These are phyloP conservation scores for Suillus paluster DNA, from an alignment of 768 basidiomycete species.

Conservation along the genomic window DNA sequence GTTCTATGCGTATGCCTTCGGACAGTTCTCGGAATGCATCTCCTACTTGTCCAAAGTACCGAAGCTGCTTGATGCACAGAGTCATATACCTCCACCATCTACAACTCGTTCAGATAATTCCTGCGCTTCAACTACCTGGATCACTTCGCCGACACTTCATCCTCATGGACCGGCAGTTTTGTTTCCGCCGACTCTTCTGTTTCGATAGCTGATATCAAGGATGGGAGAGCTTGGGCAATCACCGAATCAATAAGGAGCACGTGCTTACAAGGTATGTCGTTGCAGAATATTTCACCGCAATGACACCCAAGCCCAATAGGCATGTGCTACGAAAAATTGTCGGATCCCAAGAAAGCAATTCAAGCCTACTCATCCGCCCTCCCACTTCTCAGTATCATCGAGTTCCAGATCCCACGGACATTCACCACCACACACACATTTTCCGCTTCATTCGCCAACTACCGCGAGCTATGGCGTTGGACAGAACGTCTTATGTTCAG, in stretches of 20 bases:
- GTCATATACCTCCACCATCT: slow-evolving; percentile 51
- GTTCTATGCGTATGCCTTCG: slow-evolving; percentile 81
- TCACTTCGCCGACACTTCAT: slow-evolving; percentile 43
- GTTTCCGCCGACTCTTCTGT: slow-evolving; percentile 45
- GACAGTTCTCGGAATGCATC: slow-evolving; percentile 67
- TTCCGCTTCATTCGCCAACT: slow-evolving; percentile 59
- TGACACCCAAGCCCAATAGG: slow-evolving; percentile 46
- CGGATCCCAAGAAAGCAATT: slow-evolving; percentile 56
- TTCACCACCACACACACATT: slow-evolving; percentile 28
- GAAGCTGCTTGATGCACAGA: slow-evolving; percentile 56
- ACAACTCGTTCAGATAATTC: slow-evolving; percentile 47
- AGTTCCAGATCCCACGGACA: slow-evolving; percentile 48
- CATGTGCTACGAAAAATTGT: slow-evolving; percentile 72
- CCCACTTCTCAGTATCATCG: slow-evolving; percentile 55
- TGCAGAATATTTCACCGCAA: neutral
- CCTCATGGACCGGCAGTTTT: slow-evolving; percentile 56
- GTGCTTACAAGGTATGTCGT: slow-evolving; percentile 70
- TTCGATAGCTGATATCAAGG: slow-evolving; percentile 57
- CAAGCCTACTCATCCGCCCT: slow-evolving; percentile 57
- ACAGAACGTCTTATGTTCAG: slow-evolving; percentile 82
- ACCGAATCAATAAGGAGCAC: slow-evolving; percentile 75
- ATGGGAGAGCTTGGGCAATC: slow-evolving; percentile 75
- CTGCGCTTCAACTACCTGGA: slow-evolving; percentile 40
- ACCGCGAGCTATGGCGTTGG: slow-evolving; percentile 89
- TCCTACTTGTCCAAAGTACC: slow-evolving; percentile 58